Evolutionary conservation across 257 asterid species (phyloP).

Genomic region (Dorcoceras hygrometricum): DNA sequence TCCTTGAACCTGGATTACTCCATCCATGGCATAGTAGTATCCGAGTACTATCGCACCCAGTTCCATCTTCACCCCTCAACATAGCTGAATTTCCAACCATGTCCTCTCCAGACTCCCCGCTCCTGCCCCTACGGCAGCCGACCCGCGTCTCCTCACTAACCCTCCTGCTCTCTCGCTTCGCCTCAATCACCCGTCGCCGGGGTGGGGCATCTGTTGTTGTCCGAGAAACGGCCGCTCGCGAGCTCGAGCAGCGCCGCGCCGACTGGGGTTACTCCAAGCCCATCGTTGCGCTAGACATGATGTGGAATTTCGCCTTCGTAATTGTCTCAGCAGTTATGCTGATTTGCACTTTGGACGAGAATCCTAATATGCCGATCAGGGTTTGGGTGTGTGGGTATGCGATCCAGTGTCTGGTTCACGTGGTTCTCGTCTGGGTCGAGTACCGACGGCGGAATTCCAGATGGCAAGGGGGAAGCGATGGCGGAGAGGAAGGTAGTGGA

Average conservation of each 20-base stretch:
- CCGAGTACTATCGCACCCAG: not conserved
- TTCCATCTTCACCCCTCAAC: conserved; percentile 3
- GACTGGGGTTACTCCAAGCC: conserved; percentile 97
- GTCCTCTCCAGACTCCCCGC: conserved; percentile 39
- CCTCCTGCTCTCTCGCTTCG: conserved; percentile 65
- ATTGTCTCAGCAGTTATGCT: conserved; percentile 63
- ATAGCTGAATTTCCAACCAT: conserved; percentile 11
- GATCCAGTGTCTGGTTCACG: conserved; percentile 83
- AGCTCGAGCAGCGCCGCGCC: conserved; percentile 95
- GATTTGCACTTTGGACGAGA: conserved; percentile 51
- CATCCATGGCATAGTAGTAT: not conserved
- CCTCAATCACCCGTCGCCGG: conserved; percentile 65
- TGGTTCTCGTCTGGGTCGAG: conserved; percentile 74
- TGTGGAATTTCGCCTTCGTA: conserved; percentile 89
- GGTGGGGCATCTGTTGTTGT: conserved; percentile 75
- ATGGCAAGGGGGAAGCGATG: conserved; percentile 26
- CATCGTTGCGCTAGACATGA: conserved; percentile 78
- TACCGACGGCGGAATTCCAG: conserved; percentile 46
- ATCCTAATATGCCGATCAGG: conserved; percentile 77
- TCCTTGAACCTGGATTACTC: not conserved
- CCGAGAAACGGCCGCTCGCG: conserved; percentile 88
- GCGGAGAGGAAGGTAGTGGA: conserved; percentile 34
- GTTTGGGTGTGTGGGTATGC: conserved; percentile 87
- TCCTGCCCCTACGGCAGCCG: conserved; percentile 55
- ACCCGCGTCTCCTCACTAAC: conserved; percentile 52